phyloP scores from a whole-genome alignment of 306 rosid species.

The Cucumis hystrix region DNA sequence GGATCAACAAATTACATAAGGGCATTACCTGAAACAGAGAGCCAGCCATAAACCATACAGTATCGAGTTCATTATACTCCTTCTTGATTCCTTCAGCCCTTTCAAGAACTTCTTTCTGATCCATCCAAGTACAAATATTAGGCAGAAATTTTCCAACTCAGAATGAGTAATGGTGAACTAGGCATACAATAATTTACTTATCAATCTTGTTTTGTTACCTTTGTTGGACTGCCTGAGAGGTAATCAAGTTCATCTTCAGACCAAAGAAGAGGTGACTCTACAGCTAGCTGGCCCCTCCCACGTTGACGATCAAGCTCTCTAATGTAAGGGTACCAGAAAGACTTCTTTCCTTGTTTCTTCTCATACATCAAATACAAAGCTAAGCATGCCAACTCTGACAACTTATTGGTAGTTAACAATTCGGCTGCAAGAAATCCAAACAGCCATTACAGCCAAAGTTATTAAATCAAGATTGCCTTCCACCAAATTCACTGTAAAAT shows the following conservation, averaged over 20 bases:
- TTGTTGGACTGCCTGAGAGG: slow-evolving; percentile 81
- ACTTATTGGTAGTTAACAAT: slow-evolving; percentile 80
- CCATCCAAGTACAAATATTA: slow-evolving; percentile 9
- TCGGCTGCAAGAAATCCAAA: slow-evolving; percentile 59
- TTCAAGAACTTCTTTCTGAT: slow-evolving; percentile 65
- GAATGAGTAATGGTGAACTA: neutral
- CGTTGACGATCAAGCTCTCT: slow-evolving; percentile 94
- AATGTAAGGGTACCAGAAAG: slow-evolving; percentile 88
- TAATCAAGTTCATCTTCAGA: slow-evolving; percentile 71
- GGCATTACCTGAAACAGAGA: slow-evolving; percentile 78
- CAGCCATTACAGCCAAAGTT: neutral
- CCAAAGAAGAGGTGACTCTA: slow-evolving; percentile 92
- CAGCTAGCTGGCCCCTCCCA: slow-evolving; percentile 90
- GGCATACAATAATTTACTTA: neutral
- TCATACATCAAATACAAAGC: slow-evolving; percentile 98
- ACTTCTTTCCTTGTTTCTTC: slow-evolving; percentile 97
- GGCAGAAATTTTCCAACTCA: neutral
- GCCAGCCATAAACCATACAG: slow-evolving; percentile 99
- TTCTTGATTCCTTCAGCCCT: slow-evolving; percentile 86
- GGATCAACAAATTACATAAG: neutral
- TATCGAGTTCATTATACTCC: slow-evolving; percentile 94
- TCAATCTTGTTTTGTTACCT: slow-evolving; percentile 29
- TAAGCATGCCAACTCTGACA: slow-evolving; percentile 96
- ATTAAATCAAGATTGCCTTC: neutral
- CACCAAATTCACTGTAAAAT: neutral